phyloP scores from a whole-genome alignment of 768 basidiomycete genomes.

The Galerina marginata region DNA sequence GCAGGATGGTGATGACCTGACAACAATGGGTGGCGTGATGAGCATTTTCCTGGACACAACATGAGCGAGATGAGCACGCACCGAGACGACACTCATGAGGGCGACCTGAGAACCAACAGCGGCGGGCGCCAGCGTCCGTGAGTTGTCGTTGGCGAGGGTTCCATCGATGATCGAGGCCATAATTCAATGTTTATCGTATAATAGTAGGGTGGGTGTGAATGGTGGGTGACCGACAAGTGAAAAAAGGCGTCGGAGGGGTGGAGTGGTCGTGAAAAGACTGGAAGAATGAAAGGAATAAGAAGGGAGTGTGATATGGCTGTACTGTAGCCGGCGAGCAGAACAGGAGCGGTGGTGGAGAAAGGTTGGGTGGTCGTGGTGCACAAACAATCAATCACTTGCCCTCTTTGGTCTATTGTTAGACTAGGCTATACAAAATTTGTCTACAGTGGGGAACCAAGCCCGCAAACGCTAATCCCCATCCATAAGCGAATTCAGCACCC shows the following conservation, averaged over 20 bases:
- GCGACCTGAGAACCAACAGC: slow-evolving; percentile 81
- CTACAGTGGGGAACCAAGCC: background rate
- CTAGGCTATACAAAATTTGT: background rate
- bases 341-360: slow-evolving; percentile 8
- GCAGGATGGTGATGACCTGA: slow-evolving; percentile 68
- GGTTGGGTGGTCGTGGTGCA: background rate
- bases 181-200: no score
- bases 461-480: slow-evolving; percentile 41
- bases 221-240: slow-evolving; percentile 13
- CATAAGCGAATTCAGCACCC: slow-evolving; percentile 65
- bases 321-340: no score
- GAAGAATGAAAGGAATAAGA: background rate
- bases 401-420: background rate
- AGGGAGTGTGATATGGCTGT: background rate
- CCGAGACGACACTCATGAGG: slow-evolving; percentile 76
- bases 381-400: background rate
- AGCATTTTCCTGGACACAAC: background rate
- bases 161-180: slow-evolving; percentile 36
- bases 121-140: slow-evolving; percentile 77
- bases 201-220: no score
- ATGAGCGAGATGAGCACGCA: slow-evolving; percentile 39
- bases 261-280: slow-evolving; percentile 4
- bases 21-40: background rate
- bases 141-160: slow-evolving; percentile 44
- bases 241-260: slow-evolving; percentile 12